Evolutionary conservation across 441 rosid genomes (phyloP).

Genomic region (Hura crepitans): DNA sequence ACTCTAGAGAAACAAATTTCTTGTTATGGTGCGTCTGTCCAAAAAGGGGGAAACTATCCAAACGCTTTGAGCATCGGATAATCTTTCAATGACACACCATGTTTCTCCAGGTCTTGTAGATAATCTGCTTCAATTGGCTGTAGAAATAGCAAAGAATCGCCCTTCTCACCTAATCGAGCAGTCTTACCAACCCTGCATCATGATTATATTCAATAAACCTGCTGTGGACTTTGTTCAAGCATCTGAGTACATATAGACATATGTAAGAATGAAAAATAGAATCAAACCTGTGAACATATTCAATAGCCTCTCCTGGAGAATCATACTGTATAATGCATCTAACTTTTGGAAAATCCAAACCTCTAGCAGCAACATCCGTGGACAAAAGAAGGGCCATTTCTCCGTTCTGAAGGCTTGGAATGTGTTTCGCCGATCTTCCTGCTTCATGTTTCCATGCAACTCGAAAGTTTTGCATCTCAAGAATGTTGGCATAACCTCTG

Average conservation of each 20-base stretch:
- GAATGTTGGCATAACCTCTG: conserved; percentile 44
- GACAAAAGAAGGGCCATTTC: conserved; percentile 76
- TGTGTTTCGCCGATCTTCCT: conserved; percentile 76
- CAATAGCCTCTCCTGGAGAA: conserved; percentile 98
- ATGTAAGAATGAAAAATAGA: background rate
- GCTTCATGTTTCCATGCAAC: conserved; percentile 93
- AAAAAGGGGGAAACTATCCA: conserved; percentile 56
- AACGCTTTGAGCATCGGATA: conserved; percentile 68
- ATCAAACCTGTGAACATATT: conserved; percentile 87
- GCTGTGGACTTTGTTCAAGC: background rate
- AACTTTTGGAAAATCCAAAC: conserved; percentile 88
- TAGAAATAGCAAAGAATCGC: conserved; percentile 76
- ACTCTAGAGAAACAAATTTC: conserved; percentile 55
- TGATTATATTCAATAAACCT: conserved; percentile 22
- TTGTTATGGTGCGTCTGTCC: conserved; percentile 44
- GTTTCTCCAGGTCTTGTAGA: conserved; percentile 72
- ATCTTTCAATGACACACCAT: conserved; percentile 70
- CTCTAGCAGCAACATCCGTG: conserved; percentile 91
- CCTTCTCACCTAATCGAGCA: conserved; percentile 90
- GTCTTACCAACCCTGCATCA: conserved; percentile 90
- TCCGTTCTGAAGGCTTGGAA: conserved; percentile 74
- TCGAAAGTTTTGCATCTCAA: conserved; percentile 65
- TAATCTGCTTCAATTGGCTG: conserved; percentile 86
- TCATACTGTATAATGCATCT: conserved; percentile 91
- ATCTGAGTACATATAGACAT: background rate